A percentile compares a stretch with the other conserved stretches of the same genome.
These are phyloP conservation scores for Circinella umbellata DNA, from an alignment of 371 early-diverging fungal genomes.

Conservation along the genomic window DNA sequence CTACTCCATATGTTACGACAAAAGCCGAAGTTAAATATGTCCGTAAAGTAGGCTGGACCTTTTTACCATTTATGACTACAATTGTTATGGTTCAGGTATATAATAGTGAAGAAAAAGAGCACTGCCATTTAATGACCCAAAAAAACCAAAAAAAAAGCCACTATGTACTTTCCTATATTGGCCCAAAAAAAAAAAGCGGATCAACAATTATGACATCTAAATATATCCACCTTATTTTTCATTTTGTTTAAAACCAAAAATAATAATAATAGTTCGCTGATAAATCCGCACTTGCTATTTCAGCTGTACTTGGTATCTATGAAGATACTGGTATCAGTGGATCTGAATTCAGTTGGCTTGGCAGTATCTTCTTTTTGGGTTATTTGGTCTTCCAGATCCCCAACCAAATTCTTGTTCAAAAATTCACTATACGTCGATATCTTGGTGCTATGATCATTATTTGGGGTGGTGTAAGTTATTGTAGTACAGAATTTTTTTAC, in stretches of 20 bases:
- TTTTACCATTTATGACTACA: conserved; percentile 30
- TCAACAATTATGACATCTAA: background rate
- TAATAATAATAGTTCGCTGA: conserved; percentile 26
- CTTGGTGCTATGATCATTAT: conserved; percentile 26
- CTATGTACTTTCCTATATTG: background rate
- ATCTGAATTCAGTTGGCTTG: conserved; percentile 29
- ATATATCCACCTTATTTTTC: background rate
- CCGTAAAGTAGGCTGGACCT: conserved; percentile 32
- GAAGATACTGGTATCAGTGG: conserved; percentile 26
- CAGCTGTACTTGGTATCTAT: conserved; percentile 34
- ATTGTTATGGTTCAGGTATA: conserved; percentile 39
- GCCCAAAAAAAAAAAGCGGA: background rate
- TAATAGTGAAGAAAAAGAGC: background rate
- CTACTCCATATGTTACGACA: conserved; percentile 10
- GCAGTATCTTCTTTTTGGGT: conserved; percentile 17
- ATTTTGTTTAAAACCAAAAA: background rate
- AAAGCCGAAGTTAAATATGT: conserved; percentile 31
- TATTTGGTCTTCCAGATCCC: conserved; percentile 18
- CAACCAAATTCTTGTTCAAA: conserved; percentile 27
- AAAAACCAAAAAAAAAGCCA: background rate
- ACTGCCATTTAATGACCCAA: background rate
- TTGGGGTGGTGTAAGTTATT: conserved; percentile 30
- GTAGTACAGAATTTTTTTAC: background rate
- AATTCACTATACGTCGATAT: conserved; percentile 24
- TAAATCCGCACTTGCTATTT: conserved; percentile 30